Evolutionary conservation across 805 yeast genomes (phyloP), one percentile per base, ranked within the genome.

Genomic region (Kluyveromyces dobzhanskii): DNA sequence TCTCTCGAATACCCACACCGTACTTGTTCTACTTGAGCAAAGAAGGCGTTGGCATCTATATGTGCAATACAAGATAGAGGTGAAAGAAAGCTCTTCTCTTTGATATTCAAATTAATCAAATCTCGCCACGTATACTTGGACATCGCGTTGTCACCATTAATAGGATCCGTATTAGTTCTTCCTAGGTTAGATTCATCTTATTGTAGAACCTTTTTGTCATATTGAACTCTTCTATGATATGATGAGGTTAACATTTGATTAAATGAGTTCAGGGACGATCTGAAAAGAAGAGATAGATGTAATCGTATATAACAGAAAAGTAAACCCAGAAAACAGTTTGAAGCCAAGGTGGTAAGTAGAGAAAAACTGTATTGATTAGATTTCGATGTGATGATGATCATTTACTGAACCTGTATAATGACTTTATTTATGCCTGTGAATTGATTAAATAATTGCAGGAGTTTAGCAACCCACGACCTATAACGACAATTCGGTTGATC

Each of bases 11-110:
- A 61, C 0, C 80, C 80, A 13, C 85, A 67, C 30, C 96, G 62
- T 4, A 85, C 65, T 48, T 82, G 90, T 52, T 92, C 97, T 23
- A 81, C 92, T 55, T 92, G 98, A 0, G 98, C 95, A 61, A 84
- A 92, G 59, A 88, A 92, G 10, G 97, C 97, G 62, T 92, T 94
- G 51, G 86, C 73, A 61, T 92, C 98, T 17, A 92, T 72, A 50
- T 87, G 94, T 6, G 82, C 87, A 28, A 92, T 73, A 17, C 83
- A 82, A 0, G 95, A 69, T 9, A 90, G 64, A 2, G 90, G 85
- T 44, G 87, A 78, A 5, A 53, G 49, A 55, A 73, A 78, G 2
- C 92, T 65, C 10, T 59, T 65, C 2, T 51, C 46, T 1, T 65
- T 62, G 35, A 73, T 67, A 35, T 68, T 65, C 12, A 84, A 59